Conservation (phyloP, 176 grass and related monocot genomes). For the Rhynchospora tenuis region DNA sequence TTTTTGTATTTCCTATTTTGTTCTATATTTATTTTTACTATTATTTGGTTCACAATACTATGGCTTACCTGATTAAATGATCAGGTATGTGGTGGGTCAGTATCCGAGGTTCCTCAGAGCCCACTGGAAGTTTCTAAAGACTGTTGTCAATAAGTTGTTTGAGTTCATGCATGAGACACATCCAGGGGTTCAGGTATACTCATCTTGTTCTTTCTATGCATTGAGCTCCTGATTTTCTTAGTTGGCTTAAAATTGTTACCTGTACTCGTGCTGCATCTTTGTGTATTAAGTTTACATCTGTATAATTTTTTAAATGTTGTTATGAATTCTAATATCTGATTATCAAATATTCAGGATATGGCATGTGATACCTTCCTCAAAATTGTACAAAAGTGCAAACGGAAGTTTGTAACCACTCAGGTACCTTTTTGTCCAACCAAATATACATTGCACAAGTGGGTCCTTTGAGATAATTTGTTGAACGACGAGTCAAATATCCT, state of each 20-base stretch:
- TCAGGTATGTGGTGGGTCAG: slow-evolving; percentile 98
- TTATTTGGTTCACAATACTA: background rate
- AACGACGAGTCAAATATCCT: background rate
- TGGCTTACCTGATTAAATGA: slow-evolving; percentile 14
- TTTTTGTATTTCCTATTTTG: too few relatives aligned
- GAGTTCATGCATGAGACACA: slow-evolving; percentile 99
- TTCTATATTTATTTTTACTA: background rate
- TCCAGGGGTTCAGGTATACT: slow-evolving; percentile 94
- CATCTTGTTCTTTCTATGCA: background rate
- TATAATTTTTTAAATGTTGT: background rate
- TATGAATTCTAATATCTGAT: slow-evolving; percentile 1
- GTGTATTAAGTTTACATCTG: slow-evolving; percentile 6
- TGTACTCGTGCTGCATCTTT: background rate
- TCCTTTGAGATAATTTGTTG: background rate
- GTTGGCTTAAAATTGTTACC: background rate
- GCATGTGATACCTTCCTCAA: slow-evolving; percentile 98
- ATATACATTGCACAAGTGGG: background rate
- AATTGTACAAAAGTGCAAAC: slow-evolving; percentile 99
- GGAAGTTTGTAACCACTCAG: slow-evolving; percentile 95
- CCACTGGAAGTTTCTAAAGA: slow-evolving; percentile 99
- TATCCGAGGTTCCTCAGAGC: slow-evolving; percentile 98
- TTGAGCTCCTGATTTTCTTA: slow-evolving; percentile 9
- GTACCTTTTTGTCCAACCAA: slow-evolving; percentile 29
- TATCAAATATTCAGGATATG: slow-evolving; percentile 77
- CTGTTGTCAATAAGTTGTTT: slow-evolving; percentile 97